These are phyloP conservation scores for Protea cynaroides DNA, from an alignment of 164 flowering plant genomes.

Conservation along the genomic window DNA sequence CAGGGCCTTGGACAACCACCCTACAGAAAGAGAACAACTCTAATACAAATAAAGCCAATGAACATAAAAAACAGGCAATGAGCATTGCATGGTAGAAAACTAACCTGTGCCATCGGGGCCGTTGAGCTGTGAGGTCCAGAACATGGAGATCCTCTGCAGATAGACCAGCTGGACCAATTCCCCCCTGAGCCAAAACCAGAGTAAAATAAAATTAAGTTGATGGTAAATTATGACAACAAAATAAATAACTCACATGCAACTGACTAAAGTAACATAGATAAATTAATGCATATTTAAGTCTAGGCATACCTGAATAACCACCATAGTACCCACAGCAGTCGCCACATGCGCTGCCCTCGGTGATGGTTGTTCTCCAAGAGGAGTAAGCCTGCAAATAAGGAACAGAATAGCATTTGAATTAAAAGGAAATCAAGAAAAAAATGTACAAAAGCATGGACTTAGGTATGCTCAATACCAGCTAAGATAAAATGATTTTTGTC, in stretches of 20 bases:
- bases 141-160: conserved; percentile 99
- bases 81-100: not conserved
- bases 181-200: conserved; percentile 56
- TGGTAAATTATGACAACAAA: not conserved
- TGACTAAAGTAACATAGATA: not conserved
- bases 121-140: conserved; percentile 93
- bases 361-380: conserved; percentile 96
- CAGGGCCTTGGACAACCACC: conserved; percentile 98
- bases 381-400: conserved; percentile 57
- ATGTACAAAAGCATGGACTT: not conserved
- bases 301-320: conserved; percentile 84
- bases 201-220: conserved; percentile 4
- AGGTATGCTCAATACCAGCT: not conserved
- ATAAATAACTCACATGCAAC: conserved; percentile 1
- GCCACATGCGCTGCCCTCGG: conserved; percentile 99
- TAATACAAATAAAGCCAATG: conserved; percentile 2
- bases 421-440: not conserved
- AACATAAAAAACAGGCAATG: not conserved
- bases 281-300: not conserved
- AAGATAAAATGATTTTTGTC: not conserved
- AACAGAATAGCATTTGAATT: conserved; percentile 1
- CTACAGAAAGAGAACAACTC: conserved; percentile 28
- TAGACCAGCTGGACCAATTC: conserved; percentile 98
- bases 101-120: conserved; percentile 98
- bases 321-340: conserved; percentile 99